Evolutionary conservation across 352 stramenopile species (phyloP), one percentile per base, ranked within the genome.

Genomic region (Globisporangium canariense): DNA sequence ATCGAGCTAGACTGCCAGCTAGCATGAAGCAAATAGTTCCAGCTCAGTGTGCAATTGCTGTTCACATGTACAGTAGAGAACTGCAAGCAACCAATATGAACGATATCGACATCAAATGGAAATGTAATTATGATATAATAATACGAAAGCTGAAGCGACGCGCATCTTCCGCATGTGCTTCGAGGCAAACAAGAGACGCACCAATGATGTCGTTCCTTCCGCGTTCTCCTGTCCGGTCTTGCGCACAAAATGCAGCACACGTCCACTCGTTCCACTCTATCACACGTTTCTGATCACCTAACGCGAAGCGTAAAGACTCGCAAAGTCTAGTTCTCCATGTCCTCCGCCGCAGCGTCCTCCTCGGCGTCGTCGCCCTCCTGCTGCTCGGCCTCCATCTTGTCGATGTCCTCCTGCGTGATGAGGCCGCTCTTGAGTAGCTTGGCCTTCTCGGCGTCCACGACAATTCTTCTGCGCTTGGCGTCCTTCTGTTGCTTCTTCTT

Each of bases 401-500:
- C 80, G 68, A 95, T 88, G 58, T 95, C 86, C 46, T 93, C 84
- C 68, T 91, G 70, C 32, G 86, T 92, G 63, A 95, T 78, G 51
- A 95, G 66, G 0, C 86, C 86, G 60, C 76, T 90, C 60, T 85
- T 86, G 28, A 95, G 68, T 62, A 95, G 64, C 75, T 91, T 89
- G 18, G 66, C 66, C 71, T 95, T 91, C 67, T 95, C 87, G 14
- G 66, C 67, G 2, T 93, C 83, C 7, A 83, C 79, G 58, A 80
- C 80, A 57, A 90, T 89, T 51, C 83, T 73, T 66, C 79, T 76
- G 67, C 83, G 87, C 70, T 95, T 95, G 61, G 80, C 68, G 58
- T 95, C 85, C 71, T 93, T 93, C 61, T 89, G 79, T 62, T 78
- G 74, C 75, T 95, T 95, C 75, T 95, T 95, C 83, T 94, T 95